Percentiles rank a stretch among this genome's conserved stretches.
These are phyloP conservation scores for Fusarium brachygibbosum DNA, from an alignment of 2,329 filamentous ascomycete species.

Conservation along the genomic window DNA sequence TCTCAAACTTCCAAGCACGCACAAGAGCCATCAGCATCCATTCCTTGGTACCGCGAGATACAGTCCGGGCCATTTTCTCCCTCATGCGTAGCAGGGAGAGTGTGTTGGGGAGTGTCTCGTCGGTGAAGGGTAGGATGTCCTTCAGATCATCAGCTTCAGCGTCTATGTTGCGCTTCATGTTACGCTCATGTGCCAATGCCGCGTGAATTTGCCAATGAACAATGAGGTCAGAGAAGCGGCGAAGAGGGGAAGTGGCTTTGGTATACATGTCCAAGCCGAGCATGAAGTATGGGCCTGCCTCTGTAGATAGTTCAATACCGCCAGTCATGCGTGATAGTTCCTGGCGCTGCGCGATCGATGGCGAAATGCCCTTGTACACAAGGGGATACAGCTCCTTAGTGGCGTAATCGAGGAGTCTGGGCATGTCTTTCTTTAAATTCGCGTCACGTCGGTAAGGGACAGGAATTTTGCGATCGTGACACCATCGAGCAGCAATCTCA, in stretches of 20 bases:
- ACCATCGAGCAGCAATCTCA: conserved; percentile 73
- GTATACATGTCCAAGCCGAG: conserved; percentile 72
- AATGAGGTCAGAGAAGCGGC: conserved; percentile 73
- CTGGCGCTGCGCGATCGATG: conserved; percentile 50
- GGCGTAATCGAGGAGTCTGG: conserved; percentile 55
- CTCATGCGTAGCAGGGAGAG: conserved; percentile 66
- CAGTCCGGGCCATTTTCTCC: conserved; percentile 63
- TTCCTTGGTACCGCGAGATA: conserved; percentile 61
- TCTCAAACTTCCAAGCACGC: conserved; percentile 71
- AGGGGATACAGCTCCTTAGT: conserved; percentile 54
- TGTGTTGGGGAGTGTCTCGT: conserved; percentile 57
- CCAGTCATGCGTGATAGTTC: conserved; percentile 58
- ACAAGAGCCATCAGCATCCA: conserved; percentile 73
- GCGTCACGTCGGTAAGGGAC: conserved; percentile 70
- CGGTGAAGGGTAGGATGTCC: conserved; percentile 62
- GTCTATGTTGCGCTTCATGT: conserved; percentile 47
- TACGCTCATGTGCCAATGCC: conserved; percentile 63
- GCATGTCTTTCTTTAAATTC: conserved; percentile 55
- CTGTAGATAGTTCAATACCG: conserved; percentile 64
- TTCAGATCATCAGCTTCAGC: conserved; percentile 48
- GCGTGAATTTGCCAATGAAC: conserved; percentile 77
- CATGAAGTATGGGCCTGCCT: conserved; percentile 67
- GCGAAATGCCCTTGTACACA: conserved; percentile 52
- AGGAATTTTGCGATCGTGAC: conserved; percentile 67
- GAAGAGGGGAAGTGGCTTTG: conserved; percentile 75